A percentile compares a stretch with the other conserved stretches of the same genome.
These are phyloP conservation scores for Phytophthora boehmeriae DNA, from an alignment of 352 stramenopile genomes.

Conservation along the genomic window DNA sequence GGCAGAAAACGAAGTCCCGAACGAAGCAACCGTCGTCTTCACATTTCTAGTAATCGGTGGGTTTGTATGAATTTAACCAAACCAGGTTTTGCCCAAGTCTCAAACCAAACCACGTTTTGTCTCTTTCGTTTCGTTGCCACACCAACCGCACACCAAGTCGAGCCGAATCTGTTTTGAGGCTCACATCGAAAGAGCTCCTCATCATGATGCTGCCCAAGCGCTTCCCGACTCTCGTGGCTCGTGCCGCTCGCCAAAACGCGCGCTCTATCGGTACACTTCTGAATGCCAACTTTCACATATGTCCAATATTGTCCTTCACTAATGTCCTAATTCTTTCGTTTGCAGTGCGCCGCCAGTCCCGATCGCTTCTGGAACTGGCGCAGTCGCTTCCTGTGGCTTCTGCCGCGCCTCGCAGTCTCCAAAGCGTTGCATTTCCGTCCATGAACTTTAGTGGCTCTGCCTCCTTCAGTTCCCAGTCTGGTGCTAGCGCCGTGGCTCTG, in stretches of 20 bases:
- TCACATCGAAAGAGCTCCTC: conserved; percentile 11
- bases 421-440: conserved; percentile 13
- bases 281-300: too few relatives aligned
- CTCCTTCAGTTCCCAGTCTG: conserved; percentile 24
- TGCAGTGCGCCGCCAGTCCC: conserved; percentile 14
- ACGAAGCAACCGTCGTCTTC: conserved; percentile 10
- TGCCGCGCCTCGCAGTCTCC: conserved; percentile 5
- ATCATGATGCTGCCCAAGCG: conserved; percentile 29
- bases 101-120: too few relatives aligned
- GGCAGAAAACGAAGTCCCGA: conserved; percentile 22
- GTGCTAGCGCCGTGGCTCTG: conserved; percentile 33
- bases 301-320: too few relatives aligned
- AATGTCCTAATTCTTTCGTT: background rate
- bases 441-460: conserved; percentile 1
- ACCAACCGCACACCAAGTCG: conserved; percentile 19
- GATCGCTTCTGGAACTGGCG: conserved; percentile 9
- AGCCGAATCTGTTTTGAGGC: too few relatives aligned
- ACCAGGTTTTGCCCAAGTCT: too few relatives aligned
- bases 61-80: conserved; percentile 17
- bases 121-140: too few relatives aligned
- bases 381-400: conserved; percentile 8
- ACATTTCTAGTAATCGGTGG: conserved; percentile 18
- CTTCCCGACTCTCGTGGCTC: conserved; percentile 23
- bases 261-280: conserved; percentile 9
- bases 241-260: conserved; percentile 19